phyloP scores from a whole-genome alignment of 202 grass and related monocot species.

The Schoenoplectus tabernaemontani region DNA sequence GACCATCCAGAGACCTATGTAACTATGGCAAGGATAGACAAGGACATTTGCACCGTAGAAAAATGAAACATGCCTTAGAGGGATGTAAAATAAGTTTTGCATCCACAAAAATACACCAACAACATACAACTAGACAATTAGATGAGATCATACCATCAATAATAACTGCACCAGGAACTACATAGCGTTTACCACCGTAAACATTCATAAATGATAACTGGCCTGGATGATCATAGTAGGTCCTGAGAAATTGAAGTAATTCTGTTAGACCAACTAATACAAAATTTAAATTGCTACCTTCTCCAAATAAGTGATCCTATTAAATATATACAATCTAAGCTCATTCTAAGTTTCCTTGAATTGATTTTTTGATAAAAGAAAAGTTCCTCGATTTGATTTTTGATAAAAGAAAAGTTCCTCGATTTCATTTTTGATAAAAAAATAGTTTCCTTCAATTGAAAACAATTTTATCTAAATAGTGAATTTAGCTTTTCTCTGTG shows the following conservation, averaged over 20 bases:
- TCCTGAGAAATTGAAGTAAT: conserved; percentile 30
- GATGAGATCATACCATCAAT: conserved; percentile 56
- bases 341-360: too few relatives aligned
- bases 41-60: not conserved
- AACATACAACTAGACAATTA: conserved; percentile 1
- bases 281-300: too few relatives aligned
- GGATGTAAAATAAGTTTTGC: not conserved
- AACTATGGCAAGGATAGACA: not conserved
- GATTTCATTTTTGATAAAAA: too few relatives aligned
- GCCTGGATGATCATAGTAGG: conserved; percentile 28
- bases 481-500: not conserved
- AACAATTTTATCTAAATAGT: not conserved
- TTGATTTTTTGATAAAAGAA: too few relatives aligned
- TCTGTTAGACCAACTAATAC: not conserved
- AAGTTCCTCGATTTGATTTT: too few relatives aligned
- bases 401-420: too few relatives aligned
- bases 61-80: not conserved
- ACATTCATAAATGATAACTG: conserved; percentile 69
- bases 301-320: too few relatives aligned
- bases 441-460: too few relatives aligned
- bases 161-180: conserved; percentile 66
- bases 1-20: not conserved
- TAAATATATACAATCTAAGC: too few relatives aligned
- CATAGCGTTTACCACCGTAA: conserved; percentile 40
- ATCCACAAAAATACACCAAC: conserved; percentile 2